A percentile compares a stretch with the other conserved stretches of the same genome.
Conservation (phyloP, 2,329 filamentous ascomycete species). For the Exserohilum rostratum region DNA sequence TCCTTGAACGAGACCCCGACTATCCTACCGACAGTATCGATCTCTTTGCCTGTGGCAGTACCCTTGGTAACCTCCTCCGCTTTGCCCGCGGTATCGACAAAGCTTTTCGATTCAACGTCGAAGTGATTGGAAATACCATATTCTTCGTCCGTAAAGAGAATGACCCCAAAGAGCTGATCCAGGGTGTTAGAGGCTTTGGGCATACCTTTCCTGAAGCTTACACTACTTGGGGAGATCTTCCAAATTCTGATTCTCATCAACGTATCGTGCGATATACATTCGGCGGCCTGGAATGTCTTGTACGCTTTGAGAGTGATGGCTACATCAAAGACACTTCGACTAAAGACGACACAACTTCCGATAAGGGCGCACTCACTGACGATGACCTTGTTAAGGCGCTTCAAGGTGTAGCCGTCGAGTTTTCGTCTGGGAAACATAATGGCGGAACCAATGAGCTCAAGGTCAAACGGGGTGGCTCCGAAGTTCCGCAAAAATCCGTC, state of each 20-base stretch:
- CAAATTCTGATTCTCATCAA: constrained; percentile 66
- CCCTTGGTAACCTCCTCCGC: constrained; percentile 65
- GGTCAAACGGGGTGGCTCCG: constrained; percentile 26
- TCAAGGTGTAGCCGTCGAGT: constrained; percentile 11
- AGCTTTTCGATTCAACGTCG: constrained; percentile 64
- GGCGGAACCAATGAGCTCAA: constrained; percentile 14
- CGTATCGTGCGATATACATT: constrained; percentile 66
- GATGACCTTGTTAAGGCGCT: constrained; percentile 22
- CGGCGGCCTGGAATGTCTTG: constrained; percentile 57
- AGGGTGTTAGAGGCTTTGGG: constrained; percentile 64
- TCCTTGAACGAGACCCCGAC: constrained; percentile 49
- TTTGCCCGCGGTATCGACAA: constrained; percentile 57
- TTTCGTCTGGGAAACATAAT: background rate
- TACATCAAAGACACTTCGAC: constrained; percentile 48
- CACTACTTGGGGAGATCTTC: constrained; percentile 67
- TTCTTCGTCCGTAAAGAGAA: constrained; percentile 70
- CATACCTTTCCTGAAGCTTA: constrained; percentile 71
- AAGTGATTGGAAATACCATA: constrained; percentile 62
- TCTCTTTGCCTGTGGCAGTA: constrained; percentile 66
- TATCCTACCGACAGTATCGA: constrained; percentile 53
- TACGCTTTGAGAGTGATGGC: constrained; percentile 66
- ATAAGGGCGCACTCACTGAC: background rate
- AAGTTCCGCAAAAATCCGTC: constrained; percentile 52
- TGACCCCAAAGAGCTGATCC: constrained; percentile 62
- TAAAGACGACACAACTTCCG: background rate